Evolutionary conservation across 495 filamentous ascomycete species (phyloP), one percentile per base, ranked within the genome.

Genomic region (Neurospora discreta): DNA sequence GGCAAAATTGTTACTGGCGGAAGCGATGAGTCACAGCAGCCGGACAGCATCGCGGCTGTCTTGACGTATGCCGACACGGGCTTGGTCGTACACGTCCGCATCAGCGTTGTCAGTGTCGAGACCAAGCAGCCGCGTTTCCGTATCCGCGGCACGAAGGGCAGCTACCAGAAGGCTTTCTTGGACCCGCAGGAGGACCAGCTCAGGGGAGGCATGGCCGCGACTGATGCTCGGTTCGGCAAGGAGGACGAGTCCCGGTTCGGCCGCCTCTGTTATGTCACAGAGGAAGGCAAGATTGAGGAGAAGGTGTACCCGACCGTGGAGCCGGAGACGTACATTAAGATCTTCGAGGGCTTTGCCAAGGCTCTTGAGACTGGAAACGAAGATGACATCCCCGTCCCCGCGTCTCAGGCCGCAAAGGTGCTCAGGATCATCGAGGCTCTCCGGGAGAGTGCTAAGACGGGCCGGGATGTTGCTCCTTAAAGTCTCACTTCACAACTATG

Each of bases 131-230:
- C 92, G 74, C 81, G 92, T 70, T 97, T 90, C 83, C 93, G 92
- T 89, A 87, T 97, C 9, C 83, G 93, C 26, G 93, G 93, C 18
- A 89, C 89, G 6, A 89, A 92, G 78, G 93, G 90, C 1, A 93
- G 90, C 75, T 97, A 89, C 78, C 90, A 89, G 81, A 97, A 96
- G 85, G 88, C 81, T 77, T 88, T 91, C 72, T 80, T 95, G 0
- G 93, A 97, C 81, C 82, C 88, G 39, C 93, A 97, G 81, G 93
- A 97, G 80, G 90, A 91, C 52, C 91, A 94, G 75, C 84, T 96
- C 46, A 90, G 89, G 79, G 86, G 83, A 3, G 93, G 92, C 0
- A 78, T 89, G 74, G 88, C 83, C 80, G 88, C 90, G 23, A 85
- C 85, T 6, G 90, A 93, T 71, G 79, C 81, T 7, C 84, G 79